phyloP scores from a whole-genome alignment of 805 yeast species.

The Saccharomycopsis fermentans region DNA sequence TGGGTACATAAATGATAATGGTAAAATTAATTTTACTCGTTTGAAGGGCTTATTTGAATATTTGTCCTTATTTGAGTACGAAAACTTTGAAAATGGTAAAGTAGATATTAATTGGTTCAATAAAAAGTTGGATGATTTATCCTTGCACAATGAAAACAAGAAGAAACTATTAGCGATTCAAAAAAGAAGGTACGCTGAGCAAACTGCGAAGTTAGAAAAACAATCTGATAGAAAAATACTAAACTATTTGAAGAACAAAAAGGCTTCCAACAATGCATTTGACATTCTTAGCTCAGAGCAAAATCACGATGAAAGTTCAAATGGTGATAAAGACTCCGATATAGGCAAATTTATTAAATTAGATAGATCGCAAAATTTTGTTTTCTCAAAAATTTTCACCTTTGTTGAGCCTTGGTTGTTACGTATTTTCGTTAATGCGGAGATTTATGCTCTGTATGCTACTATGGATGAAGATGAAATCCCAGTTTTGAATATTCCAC shows the following conservation, averaged over 20 bases:
- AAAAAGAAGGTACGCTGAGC: constrained; percentile 53
- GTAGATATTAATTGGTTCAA: constrained; percentile 89
- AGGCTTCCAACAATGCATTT: constrained; percentile 13
- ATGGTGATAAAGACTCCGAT: not conserved
- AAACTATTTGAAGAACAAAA: constrained; percentile 27
- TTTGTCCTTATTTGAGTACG: constrained; percentile 70
- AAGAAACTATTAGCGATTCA: constrained; percentile 63
- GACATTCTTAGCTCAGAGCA: constrained; percentile 18
- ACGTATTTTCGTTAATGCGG: constrained; percentile 23
- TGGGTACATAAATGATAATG: constrained; percentile 78
- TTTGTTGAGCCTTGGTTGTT: constrained; percentile 38
- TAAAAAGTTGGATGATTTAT: constrained; percentile 68
- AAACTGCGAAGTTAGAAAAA: constrained; percentile 2
- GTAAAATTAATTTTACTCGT: constrained; percentile 67
- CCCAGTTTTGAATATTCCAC: constrained; percentile 38
- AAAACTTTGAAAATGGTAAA: constrained; percentile 75
- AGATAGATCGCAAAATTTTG: constrained; percentile 1
- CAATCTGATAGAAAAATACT: constrained; percentile 26
- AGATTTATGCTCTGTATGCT: not conserved
- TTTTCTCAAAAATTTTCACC: constrained; percentile 13
- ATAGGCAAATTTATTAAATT: constrained; percentile 7
- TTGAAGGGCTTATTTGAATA: constrained; percentile 67
- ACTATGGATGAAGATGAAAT: constrained; percentile 24
- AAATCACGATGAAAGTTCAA: not conserved
- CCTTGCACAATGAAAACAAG: constrained; percentile 60